phyloP scores from a whole-genome alignment of 306 rosid species.

The Citrullus mucosospermus region DNA sequence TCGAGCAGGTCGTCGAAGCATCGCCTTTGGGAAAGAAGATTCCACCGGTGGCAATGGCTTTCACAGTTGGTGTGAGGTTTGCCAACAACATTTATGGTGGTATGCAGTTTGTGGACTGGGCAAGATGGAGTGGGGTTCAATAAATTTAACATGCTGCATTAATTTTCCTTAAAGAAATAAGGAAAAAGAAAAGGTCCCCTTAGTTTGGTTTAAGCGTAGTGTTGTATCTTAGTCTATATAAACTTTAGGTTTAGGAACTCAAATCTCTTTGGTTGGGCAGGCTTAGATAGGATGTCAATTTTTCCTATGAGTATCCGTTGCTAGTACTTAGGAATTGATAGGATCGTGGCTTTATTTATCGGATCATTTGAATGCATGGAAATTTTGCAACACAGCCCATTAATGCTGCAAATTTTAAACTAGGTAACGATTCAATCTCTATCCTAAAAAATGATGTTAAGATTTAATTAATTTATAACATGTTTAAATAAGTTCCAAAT shows the following conservation, averaged over 20 bases:
- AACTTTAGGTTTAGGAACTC: neutral
- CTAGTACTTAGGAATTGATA: neutral
- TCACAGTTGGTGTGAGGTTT: conserved; percentile 76
- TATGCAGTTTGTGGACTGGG: conserved; percentile 97
- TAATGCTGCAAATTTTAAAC: neutral
- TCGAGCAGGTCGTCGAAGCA: conserved; percentile 68
- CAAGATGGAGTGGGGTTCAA: conserved; percentile 80
- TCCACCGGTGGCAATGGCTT: conserved; percentile 78
- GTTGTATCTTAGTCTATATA: neutral
- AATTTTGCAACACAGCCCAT: neutral
- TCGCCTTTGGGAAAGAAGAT: conserved; percentile 63
- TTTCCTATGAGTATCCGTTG: neutral
- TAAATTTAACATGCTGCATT: conserved; percentile 9
- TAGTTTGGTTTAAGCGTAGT: neutral
- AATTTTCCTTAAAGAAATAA: neutral
- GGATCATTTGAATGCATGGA: neutral
- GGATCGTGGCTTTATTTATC: neutral
- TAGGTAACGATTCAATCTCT: too few relatives aligned
- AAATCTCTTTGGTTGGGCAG: neutral
- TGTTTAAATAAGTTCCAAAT: too few relatives aligned
- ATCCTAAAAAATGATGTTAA: too few relatives aligned
- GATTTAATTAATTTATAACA: too few relatives aligned
- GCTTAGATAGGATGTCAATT: neutral
- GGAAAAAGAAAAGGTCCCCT: neutral
- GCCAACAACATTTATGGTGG: conserved; percentile 92